These are phyloP conservation scores for Acephala macrosclerotiorum DNA, from an alignment of 2,329 filamentous ascomycete species.

Conservation along the genomic window DNA sequence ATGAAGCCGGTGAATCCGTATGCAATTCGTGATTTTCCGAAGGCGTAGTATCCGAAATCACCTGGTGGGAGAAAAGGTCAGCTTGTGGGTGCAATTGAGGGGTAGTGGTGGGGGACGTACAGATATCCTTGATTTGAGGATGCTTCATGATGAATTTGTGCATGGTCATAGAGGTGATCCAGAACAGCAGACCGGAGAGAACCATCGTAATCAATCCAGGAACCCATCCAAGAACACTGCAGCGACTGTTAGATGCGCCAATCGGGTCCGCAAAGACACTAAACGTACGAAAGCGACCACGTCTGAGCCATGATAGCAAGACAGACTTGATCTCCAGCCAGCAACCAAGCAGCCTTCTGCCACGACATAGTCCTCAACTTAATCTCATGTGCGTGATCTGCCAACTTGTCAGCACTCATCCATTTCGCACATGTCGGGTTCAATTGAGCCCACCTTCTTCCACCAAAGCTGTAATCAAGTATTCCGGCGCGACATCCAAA, in stretches of 20 bases:
- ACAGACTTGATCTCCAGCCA: conserved; percentile 57
- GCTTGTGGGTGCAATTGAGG: neutral
- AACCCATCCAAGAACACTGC: conserved; percentile 53
- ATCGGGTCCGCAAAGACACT: neutral
- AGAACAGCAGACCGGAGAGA: conserved; percentile 53
- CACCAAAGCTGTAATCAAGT: conserved; percentile 9
- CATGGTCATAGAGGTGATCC: conserved; percentile 59
- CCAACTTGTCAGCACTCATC: neutral
- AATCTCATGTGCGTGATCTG: conserved; percentile 57
- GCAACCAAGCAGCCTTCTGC: conserved; percentile 58
- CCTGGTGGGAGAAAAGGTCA: conserved; percentile 31
- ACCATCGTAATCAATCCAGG: conserved; percentile 56
- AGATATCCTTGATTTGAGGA: conserved; percentile 57
- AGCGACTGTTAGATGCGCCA: neutral
- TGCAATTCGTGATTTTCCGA: conserved; percentile 51
- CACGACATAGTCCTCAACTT: conserved; percentile 60
- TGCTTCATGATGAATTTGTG: conserved; percentile 60
- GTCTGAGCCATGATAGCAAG: conserved; percentile 59
- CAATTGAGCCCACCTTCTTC: neutral
- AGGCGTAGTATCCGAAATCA: conserved; percentile 56
- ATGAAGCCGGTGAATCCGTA: conserved; percentile 55
- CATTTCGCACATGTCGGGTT: neutral
- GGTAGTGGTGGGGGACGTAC: conserved; percentile 38
- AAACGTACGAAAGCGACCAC: conserved; percentile 54
- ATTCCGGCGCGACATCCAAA: conserved; percentile 5